Percentiles rank a stretch among this genome's conserved stretches.
phyloP scores from a whole-genome alignment of 257 asterid species.

The Ajuga chamaepitys region DNA sequence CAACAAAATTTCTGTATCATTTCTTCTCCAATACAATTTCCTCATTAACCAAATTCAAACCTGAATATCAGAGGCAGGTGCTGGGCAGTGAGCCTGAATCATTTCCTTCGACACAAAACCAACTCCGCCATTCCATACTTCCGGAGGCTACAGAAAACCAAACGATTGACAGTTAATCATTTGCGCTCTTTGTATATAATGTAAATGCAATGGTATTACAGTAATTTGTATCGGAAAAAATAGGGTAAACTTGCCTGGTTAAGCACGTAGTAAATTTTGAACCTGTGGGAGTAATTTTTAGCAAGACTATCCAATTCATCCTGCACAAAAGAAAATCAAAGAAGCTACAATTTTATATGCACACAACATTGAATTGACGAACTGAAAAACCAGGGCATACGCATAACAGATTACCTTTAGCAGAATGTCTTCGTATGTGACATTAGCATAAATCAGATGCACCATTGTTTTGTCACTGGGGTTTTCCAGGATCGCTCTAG shows the following conservation, averaged over 20 bases:
- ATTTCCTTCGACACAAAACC: constrained; percentile 88
- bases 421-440: constrained; percentile 79
- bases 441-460: constrained; percentile 87
- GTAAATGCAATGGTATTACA: neutral
- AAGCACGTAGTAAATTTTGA: constrained; percentile 71
- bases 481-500: constrained; percentile 85
- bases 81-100: constrained; percentile 78
- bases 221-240: no score
- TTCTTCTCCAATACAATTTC: neutral
- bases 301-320: constrained; percentile 69
- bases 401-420: constrained; percentile 49
- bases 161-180: neutral
- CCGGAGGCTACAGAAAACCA: constrained; percentile 63
- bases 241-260: constrained; percentile 54
- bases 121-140: constrained; percentile 77
- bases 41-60: constrained; percentile 20
- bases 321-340: constrained; percentile 27
- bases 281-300: constrained; percentile 44
- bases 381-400: neutral
- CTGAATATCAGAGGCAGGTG: constrained; percentile 76
- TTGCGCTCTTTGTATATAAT: neutral
- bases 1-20: neutral
- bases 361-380: neutral
- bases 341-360: neutral
- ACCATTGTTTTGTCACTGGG: constrained; percentile 69